Conservation (phyloP, 192 early-diverging fungal species). For the Mortierella hygrophila region DNA sequence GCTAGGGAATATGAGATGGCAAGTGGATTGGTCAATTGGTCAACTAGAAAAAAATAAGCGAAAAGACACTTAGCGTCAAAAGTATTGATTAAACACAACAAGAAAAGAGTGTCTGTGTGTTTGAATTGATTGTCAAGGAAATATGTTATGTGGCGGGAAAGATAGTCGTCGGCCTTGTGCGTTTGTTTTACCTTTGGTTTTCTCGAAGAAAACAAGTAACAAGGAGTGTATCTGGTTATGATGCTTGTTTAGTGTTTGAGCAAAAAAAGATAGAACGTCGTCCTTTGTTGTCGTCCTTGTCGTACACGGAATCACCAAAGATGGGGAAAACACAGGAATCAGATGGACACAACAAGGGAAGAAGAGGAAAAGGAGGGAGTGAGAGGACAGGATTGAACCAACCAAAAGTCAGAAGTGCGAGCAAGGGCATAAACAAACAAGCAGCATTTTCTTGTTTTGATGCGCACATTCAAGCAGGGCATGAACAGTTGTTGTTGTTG, state of each 20-base stretch:
- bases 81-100: too few relatives aligned
- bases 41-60: not conserved
- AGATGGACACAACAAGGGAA: not conserved
- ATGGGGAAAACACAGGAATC: not conserved
- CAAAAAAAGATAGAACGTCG: not conserved
- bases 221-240: not conserved
- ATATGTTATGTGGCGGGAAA: constrained; percentile 3
- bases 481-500: too few relatives aligned
- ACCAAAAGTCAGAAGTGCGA: not conserved
- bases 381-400: not conserved
- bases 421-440: constrained; percentile 10
- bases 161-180: not conserved
- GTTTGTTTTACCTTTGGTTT: not conserved
- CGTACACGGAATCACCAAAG: not conserved
- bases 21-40: not conserved
- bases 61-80: too few relatives aligned
- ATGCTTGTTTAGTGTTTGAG: not conserved
- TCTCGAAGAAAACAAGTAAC: not conserved
- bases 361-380: not conserved
- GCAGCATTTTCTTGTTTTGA: not conserved
- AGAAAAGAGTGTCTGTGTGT: too few relatives aligned
- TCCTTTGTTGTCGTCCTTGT: not conserved
- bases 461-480: too few relatives aligned
- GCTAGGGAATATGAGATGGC: not conserved
- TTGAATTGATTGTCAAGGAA: too few relatives aligned